These are phyloP conservation scores for Podosphaera leucotricha DNA, from an alignment of 2,329 filamentous ascomycete genomes.

Conservation along the genomic window DNA sequence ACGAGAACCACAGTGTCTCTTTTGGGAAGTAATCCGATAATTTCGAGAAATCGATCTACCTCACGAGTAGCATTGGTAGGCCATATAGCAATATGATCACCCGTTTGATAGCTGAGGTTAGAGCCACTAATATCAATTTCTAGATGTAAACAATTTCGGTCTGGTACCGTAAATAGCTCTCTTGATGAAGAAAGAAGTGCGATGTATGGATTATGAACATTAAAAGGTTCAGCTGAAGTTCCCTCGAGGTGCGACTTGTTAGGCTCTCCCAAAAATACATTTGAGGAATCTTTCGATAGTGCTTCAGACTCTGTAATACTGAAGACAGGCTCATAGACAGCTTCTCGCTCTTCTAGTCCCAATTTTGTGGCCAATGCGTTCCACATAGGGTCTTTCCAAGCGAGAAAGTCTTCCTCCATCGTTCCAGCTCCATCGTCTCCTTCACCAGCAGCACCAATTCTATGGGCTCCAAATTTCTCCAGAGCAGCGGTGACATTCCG, in stretches of 20 bases:
- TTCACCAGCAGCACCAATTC: slow-evolving; percentile 75
- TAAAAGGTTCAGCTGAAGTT: slow-evolving; percentile 66
- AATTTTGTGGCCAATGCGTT: slow-evolving; percentile 58
- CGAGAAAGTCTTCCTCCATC: slow-evolving; percentile 98
- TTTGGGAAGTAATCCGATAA: slow-evolving; percentile 55
- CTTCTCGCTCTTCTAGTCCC: slow-evolving; percentile 81
- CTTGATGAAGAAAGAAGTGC: slow-evolving; percentile 78
- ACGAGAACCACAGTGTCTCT: slow-evolving; percentile 63
- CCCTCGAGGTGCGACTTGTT: slow-evolving; percentile 91
- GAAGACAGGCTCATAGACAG: slow-evolving; percentile 85
- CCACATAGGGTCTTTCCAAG: slow-evolving; percentile 99
- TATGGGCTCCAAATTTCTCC: slow-evolving; percentile 56
- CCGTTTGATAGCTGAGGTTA: slow-evolving; percentile 81
- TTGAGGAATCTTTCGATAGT: slow-evolving; percentile 47
- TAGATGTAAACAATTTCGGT: slow-evolving; percentile 88
- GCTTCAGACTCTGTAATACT: slow-evolving; percentile 54
- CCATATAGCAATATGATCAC: slow-evolving; percentile 94
- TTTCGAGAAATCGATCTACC: slow-evolving; percentile 67
- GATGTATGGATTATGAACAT: slow-evolving; percentile 91
- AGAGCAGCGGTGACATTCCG: slow-evolving; percentile 69
- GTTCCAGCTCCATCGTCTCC: slow-evolving; percentile 95
- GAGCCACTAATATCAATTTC: slow-evolving; percentile 80
- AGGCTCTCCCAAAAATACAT: slow-evolving; percentile 86
- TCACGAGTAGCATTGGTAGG: slow-evolving; percentile 84
- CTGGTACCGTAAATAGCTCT: slow-evolving; percentile 73